Percentiles rank a stretch among this genome's conserved stretches.
These are phyloP conservation scores for Dichotomocladium elegans DNA, from an alignment of 371 early-diverging fungal genomes.

Conservation along the genomic window DNA sequence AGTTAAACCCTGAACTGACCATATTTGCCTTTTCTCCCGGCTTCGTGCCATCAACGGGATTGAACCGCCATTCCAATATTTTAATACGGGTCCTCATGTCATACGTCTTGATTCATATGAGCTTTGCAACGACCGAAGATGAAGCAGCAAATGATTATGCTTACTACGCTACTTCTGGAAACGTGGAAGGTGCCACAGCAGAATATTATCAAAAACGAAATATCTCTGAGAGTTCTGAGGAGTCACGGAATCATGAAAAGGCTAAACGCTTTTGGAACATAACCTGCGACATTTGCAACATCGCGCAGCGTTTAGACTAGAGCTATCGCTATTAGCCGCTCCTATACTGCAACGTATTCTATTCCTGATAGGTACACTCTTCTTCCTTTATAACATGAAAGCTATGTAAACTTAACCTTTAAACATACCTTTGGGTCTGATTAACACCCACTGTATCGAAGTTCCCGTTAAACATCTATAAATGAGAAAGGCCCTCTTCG, in stretches of 20 bases:
- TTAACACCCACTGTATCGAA: too few relatives aligned
- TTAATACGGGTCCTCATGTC: conserved; percentile 16
- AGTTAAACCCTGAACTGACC: conserved; percentile 7
- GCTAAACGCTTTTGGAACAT: conserved; percentile 24
- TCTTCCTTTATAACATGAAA: too few relatives aligned
- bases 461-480: too few relatives aligned
- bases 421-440: too few relatives aligned
- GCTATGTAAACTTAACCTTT: too few relatives aligned
- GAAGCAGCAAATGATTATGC: conserved; percentile 26
- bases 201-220: conserved; percentile 19
- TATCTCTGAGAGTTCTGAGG: conserved; percentile 16
- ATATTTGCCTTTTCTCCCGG: conserved; percentile 32
- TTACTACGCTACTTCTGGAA: conserved; percentile 20
- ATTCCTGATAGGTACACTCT: too few relatives aligned
- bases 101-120: conserved; percentile 9
- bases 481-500: too few relatives aligned
- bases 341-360: too few relatives aligned
- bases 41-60: conserved; percentile 37
- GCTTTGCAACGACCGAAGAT: conserved; percentile 26
- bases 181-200: conserved; percentile 9
- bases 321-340: too few relatives aligned
- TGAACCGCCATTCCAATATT: conserved; percentile 23
- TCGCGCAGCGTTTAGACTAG: too few relatives aligned
- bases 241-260: conserved; percentile 20
- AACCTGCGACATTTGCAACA: conserved; percentile 22